A percentile compares a stretch with the other conserved stretches of the same genome.
Conservation (phyloP, 495 filamentous ascomycete species). For the Gamarada debralockiae region DNA sequence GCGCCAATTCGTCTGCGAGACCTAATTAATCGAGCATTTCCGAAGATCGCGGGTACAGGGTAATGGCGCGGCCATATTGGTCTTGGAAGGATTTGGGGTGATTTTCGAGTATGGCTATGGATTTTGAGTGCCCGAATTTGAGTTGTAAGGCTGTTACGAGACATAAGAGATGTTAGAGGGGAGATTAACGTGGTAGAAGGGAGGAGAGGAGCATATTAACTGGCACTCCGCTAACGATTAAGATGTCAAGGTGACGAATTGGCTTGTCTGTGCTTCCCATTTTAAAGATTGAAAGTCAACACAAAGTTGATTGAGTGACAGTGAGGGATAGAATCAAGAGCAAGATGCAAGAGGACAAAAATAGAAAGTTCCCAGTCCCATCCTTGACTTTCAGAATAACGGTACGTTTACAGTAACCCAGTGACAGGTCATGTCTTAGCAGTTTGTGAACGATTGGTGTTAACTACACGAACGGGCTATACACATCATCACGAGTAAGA, state of each 20-base stretch:
- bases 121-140: slow-evolving; percentile 17
- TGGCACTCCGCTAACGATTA: slow-evolving; percentile 23
- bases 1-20: slow-evolving; percentile 38
- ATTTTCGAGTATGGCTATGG: slow-evolving; percentile 37
- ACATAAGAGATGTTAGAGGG: slow-evolving; percentile 23
- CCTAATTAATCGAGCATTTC: slow-evolving; percentile 47
- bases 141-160: slow-evolving; percentile 42
- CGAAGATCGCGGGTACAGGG: slow-evolving; percentile 38
- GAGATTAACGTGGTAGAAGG: background rate
- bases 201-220: slow-evolving; percentile 11
- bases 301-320: too few species aligned
- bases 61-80: slow-evolving; percentile 40
- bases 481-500: too few species aligned
- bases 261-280: slow-evolving; percentile 3
- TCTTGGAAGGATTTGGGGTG: slow-evolving; percentile 35
- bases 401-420: too few species aligned
- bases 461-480: too few species aligned
- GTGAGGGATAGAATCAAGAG: too few species aligned
- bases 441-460: too few species aligned
- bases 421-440: too few species aligned
- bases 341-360: too few species aligned
- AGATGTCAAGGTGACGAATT: slow-evolving; percentile 14
- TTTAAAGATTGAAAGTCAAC: background rate
- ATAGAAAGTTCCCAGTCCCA: too few species aligned
- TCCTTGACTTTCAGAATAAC: too few species aligned